Evolutionary conservation across 2,329 filamentous ascomycete genomes (phyloP), one percentile per base, ranked within the genome.

Genomic region (Aspergillus neotritici): DNA sequence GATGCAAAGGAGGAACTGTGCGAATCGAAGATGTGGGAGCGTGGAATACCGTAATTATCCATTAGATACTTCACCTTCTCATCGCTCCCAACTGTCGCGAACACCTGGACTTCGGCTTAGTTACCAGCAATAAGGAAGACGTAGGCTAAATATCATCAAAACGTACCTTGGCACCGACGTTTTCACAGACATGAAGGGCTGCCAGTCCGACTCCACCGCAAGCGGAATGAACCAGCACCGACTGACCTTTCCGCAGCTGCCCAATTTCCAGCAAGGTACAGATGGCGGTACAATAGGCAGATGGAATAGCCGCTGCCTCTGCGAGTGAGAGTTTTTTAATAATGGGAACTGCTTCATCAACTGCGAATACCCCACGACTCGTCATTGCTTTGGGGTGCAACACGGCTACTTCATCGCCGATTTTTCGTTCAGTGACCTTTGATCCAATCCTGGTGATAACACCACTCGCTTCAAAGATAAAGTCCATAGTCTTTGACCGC

Each of bases 201-300:
- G 61, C 59, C 13, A 56, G 35, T n/a, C 63, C 62, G 15, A 65
- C 46, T 10, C 56, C 61, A 12, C 62, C 59, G 35, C 47, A 52
- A 9, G 59, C 62, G 8, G 54, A 54, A 33, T 67, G 64, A 12
- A 67, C 60, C 0, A 67, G 43, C n/a, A 67, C 48, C n/a, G 52
- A 52, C 51, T 65, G 50, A n/a, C 52, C 52, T 45, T 50, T 44
- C 15, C 45, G 16, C 5, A 63, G 31, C 7, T 46, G n/a, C 0
- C 54, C 52, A 7, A 56, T 29, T 10, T 48, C 31, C 5, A 53
- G 31, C 1, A 61, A 34, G 13, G 44, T 40, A 28, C 41, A 33
- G 28, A 54, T 47, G 1, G 43, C 60, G 13, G 50, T 62, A 9
- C 41, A 34, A 9, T 42, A 42, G 3, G 34, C 34, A 7, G 25